Conservation (phyloP, 805 yeast species). For the Pichia manshurica region DNA sequence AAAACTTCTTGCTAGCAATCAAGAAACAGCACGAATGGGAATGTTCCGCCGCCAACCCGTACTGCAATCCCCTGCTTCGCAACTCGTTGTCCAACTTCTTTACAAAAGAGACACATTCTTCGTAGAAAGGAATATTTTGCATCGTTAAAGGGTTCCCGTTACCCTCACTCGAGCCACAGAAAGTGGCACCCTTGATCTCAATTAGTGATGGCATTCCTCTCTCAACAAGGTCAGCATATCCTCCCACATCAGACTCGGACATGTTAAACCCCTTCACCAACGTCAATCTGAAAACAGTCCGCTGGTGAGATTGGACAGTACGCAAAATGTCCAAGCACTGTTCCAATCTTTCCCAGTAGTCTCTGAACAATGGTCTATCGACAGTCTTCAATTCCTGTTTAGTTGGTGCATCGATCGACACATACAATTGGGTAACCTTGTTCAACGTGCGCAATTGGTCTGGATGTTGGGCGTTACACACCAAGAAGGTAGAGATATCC, state of each 20-base stretch:
- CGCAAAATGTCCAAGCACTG: slow-evolving; percentile 73
- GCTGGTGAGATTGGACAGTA: slow-evolving; percentile 69
- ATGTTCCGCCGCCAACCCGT: slow-evolving; percentile 90
- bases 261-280: slow-evolving; percentile 90
- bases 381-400: slow-evolving; percentile 72
- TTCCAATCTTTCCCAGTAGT: slow-evolving; percentile 86
- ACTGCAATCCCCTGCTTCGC: slow-evolving; percentile 57
- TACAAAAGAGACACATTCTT: slow-evolving; percentile 79
- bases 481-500: slow-evolving; percentile 80
- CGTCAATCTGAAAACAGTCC: slow-evolving; percentile 88
- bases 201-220: slow-evolving; percentile 80
- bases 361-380: slow-evolving; percentile 83
- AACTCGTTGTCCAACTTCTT: slow-evolving; percentile 55
- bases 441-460: slow-evolving; percentile 62
- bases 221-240: slow-evolving; percentile 83
- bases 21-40: slow-evolving; percentile 92
- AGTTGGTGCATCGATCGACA: slow-evolving; percentile 91
- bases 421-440: slow-evolving; percentile 86
- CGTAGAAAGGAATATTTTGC: slow-evolving; percentile 94
- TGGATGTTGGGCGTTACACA: slow-evolving; percentile 96
- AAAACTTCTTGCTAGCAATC: slow-evolving; percentile 70
- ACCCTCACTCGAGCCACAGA: slow-evolving; percentile 81
- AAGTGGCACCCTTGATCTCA: slow-evolving; percentile 92
- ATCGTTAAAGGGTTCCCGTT: slow-evolving; percentile 87
- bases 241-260: slow-evolving; percentile 63